Evolutionary conservation across 768 basidiomycete species (phyloP), one percentile per base, ranked within the genome.

Genomic region (Suillus brevipes): DNA sequence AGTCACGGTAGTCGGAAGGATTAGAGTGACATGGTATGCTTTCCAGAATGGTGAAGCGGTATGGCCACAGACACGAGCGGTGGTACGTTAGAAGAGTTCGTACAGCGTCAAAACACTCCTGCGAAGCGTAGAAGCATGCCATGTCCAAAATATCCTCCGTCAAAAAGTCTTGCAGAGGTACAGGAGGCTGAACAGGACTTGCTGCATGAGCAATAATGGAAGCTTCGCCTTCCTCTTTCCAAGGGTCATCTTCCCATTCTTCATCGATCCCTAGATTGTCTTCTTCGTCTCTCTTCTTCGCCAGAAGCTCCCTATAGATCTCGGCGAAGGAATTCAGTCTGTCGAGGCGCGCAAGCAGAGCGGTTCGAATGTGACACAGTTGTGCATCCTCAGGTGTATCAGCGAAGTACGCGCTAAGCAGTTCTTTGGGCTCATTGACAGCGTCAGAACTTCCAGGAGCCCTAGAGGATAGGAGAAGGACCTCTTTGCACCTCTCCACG

Each of bases 1-100:
- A 67, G 37, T 83, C 81, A 38, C 79, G 79, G 73, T 85, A 92
- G 25, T 83, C 78, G 1, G 83, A 80, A 3, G 95, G 91, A 58
- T 87, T 81, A 10, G 83, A 78, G 76, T 94, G 87, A 69, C 87
- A 85, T 38, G 97, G 94, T 63, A 97, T 84, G 63, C 81, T 81
- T 62, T 90, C 85, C 61, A 96, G 80, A 58, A 98, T 84, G 37
- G 75, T 69, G 71, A 91, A 83, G 25, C 95, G 90, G 70, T 79
- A 83, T 3, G 90, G 88, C 84, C 87, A 91, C 38, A 97, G 77
- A 34, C 74, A 69, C 10, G 72, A 52, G n/a, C 75, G 73, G 73
- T 95, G 91, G 60, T 84, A 84, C 38, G 79, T 69, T 65, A 87
- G 74, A 40, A 98, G 80, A 42, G 85, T 78, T 18, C 74, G 78